These are phyloP conservation scores for Spirogloea muscicola DNA, from an alignment of 139 green algal species.

Conservation along the genomic window DNA sequence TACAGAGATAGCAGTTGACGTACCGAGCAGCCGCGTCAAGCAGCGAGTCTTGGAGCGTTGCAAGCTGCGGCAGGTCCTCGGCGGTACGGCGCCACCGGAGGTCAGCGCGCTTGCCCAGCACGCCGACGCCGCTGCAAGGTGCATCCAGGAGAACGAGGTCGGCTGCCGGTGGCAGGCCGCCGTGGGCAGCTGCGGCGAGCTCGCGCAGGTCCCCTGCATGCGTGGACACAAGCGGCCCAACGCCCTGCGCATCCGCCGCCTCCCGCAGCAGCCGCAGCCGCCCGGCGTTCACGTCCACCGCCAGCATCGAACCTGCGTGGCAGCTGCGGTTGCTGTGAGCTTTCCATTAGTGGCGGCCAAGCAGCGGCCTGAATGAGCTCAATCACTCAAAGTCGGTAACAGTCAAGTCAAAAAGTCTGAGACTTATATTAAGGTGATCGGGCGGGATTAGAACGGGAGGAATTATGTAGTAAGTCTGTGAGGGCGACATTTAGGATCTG, in stretches of 20 bases:
- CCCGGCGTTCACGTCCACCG: conserved; percentile 37
- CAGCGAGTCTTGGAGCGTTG: conserved; percentile 58
- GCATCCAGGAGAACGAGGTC: conserved; percentile 79
- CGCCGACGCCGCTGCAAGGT: conserved; percentile 82
- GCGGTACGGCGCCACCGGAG: conserved; percentile 72
- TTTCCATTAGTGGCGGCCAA: too few species aligned
- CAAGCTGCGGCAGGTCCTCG: conserved; percentile 61
- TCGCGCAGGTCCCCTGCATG: conserved; percentile 9
- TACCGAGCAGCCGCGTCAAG: conserved; percentile 61
- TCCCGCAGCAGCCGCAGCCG: conserved; percentile 28
- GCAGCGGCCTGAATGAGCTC: too few species aligned
- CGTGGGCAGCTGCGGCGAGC: too few species aligned
- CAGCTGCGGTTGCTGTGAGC: too few species aligned
- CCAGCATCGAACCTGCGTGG: conserved; percentile 12
- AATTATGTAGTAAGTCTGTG: too few species aligned
- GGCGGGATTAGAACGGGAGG: too few species aligned
- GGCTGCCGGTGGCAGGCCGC: too few species aligned
- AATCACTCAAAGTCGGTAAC: too few species aligned
- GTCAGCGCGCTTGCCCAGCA: conserved; percentile 82
- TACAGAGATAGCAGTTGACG: neutral
- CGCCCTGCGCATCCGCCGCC: conserved; percentile 19
- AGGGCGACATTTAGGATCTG: too few species aligned
- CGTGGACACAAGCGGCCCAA: conserved; percentile 9
- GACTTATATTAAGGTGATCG: too few species aligned
- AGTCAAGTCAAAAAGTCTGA: too few species aligned